Percentiles rank a stretch among this genome's conserved stretches.
These are phyloP conservation scores for Dipteronia dyeriana DNA, from an alignment of 345 rosid species.

Conservation along the genomic window DNA sequence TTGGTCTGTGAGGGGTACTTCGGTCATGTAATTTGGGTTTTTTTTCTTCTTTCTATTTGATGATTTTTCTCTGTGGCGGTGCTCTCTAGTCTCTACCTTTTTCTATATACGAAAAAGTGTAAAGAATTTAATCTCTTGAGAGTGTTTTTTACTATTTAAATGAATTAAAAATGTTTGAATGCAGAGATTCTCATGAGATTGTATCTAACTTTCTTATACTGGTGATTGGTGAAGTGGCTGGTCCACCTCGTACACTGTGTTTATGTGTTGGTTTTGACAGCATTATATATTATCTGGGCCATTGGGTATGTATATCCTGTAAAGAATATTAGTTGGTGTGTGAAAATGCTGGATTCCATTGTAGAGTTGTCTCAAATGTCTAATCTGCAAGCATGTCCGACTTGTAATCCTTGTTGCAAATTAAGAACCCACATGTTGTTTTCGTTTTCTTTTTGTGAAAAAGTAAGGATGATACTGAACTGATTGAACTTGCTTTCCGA, in stretches of 20 bases:
- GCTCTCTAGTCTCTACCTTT: neutral
- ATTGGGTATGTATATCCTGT: neutral
- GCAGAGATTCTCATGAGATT: neutral
- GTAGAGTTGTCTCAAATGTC: neutral
- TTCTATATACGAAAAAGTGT: neutral
- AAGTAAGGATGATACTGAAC: neutral
- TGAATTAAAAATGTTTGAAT: neutral
- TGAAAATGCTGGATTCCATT: conserved; percentile 4
- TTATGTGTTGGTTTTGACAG: neutral
- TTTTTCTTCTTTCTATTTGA: neutral
- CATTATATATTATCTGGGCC: neutral
- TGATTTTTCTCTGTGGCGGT: conserved; percentile 9
- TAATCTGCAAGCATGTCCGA: too few species aligned
- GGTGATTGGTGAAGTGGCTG: neutral
- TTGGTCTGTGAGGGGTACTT: conserved; percentile 24
- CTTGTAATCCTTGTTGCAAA: neutral
- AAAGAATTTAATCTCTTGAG: neutral
- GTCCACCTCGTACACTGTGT: neutral
- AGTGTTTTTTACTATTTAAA: neutral
- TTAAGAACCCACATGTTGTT: neutral
- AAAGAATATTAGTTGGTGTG: too few species aligned
- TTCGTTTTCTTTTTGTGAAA: neutral
- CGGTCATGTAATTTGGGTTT: conserved; percentile 13
- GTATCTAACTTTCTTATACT: neutral
- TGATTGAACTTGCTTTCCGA: neutral